Base-by-base conservation (phyloP, 78 protist species). In the Dictyostelium purpureum region DNA sequence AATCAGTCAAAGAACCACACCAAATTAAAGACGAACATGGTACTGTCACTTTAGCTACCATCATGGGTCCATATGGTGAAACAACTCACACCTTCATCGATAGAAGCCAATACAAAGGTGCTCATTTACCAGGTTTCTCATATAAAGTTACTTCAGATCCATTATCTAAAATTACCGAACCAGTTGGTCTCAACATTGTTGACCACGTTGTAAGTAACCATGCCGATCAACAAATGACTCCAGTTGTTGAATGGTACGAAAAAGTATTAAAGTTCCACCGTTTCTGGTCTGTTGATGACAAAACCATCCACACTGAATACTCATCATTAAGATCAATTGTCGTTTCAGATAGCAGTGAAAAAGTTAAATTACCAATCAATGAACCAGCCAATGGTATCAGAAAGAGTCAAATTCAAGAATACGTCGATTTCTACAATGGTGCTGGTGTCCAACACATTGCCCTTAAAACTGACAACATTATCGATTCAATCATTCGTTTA, bases 401-500 rank as follows among this genome's bases (percentile, higher is more conserved):
- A 89, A 65, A 56, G 76, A 37, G 77, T 16, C 98, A 97, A 79
- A 96, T 97, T 77, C 97, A 96, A 77, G 97, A 96, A 89, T 97
- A 90, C 87, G 97, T 96, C 51, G 99, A 97, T 19, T 96, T 90
- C 94, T 93, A 96, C 47, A 96, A 93, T 28, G 99, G 99, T 69
- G 95, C 98, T 1, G 99, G 99, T 31, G 98, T 96, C n/a, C 99
- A 97, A 89, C 99, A 97, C 97, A 83, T 97, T 24, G 99, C 99
- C 16, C 73, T 95, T 51, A 28, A 42, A 35, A 90, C 96, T 10
- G 21, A 33, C n/a, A 97, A 97, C 66, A 82, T 97, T 75, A 61
- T 96, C 35, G 59, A 52, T 5, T 10, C 97, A 19, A 85, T 96
- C 42, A 0, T 49, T 1, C 19, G 16, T 37, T 59, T 94, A 91